Evolutionary conservation across 495 filamentous ascomycete genomes (phyloP).

Genomic region (Jackrogersella minutella): DNA sequence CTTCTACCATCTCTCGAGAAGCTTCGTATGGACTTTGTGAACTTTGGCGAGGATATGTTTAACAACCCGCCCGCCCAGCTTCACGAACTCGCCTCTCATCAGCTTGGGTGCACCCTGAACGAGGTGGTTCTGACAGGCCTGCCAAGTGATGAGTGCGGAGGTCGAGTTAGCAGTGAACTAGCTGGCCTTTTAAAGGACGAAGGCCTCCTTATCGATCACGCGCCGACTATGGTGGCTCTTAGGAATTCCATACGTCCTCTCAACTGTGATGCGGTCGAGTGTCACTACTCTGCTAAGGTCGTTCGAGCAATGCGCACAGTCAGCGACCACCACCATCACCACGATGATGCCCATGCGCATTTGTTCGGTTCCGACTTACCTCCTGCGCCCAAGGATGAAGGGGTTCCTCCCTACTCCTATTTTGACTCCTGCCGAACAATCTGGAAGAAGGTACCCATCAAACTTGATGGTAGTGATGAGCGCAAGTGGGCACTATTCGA

Average conservation of each 20-base stretch:
- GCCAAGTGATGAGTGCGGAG: conserved; percentile 47
- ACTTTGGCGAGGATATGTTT: conserved; percentile 51
- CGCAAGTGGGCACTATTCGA: conserved; percentile 55
- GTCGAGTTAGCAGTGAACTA: conserved; percentile 47
- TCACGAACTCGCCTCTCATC: conserved; percentile 51
- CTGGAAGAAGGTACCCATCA: conserved; percentile 53
- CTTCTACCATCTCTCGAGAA: conserved; percentile 53
- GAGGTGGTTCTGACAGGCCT: conserved; percentile 55
- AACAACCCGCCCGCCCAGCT: conserved; percentile 43
- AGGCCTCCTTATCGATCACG: conserved; percentile 50
- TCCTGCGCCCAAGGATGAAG: conserved; percentile 50
- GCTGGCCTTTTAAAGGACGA: conserved; percentile 54
- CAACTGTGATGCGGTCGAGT: conserved; percentile 17
- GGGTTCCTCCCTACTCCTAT: conserved; percentile 47
- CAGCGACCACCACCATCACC: conserved; percentile 12
- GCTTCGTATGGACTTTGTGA: conserved; percentile 57
- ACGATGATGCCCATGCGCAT: conserved; percentile 30
- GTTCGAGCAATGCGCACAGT: conserved; percentile 47
- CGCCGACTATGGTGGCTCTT: conserved; percentile 45
- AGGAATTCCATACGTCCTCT: conserved; percentile 44
- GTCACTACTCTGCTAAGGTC: conserved; percentile 40
- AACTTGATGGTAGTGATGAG: conserved; percentile 40
- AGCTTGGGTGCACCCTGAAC: conserved; percentile 53
- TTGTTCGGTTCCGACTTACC: conserved; percentile 38
- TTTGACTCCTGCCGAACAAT: conserved; percentile 51